phyloP scores from a whole-genome alignment of 345 rosid species.

The Eucalyptus melliodora region DNA sequence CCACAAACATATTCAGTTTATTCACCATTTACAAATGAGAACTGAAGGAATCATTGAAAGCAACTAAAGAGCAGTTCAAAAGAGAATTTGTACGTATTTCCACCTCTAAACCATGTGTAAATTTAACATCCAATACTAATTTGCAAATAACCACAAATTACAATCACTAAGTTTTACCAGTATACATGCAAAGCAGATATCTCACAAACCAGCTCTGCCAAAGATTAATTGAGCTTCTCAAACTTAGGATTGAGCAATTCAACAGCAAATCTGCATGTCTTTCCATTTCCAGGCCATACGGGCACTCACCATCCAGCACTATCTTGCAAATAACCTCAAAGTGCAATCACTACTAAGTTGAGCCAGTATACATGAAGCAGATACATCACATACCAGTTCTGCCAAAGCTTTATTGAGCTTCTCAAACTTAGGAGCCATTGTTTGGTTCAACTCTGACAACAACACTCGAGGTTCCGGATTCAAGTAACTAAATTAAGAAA shows the following conservation, averaged over 20 bases:
- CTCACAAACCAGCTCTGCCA: slow-evolving; percentile 53
- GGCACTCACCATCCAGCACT: neutral
- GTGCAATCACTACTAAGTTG: neutral
- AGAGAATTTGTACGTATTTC: neutral
- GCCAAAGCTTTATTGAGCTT: slow-evolving; percentile 74
- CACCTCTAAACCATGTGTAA: neutral
- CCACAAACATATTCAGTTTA: neutral
- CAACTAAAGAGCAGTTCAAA: neutral
- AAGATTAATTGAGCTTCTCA: slow-evolving; percentile 63
- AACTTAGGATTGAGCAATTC: slow-evolving; percentile 25
- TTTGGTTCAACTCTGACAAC: slow-evolving; percentile 62
- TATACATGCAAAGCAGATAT: neutral
- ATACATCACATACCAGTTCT: slow-evolving; percentile 41
- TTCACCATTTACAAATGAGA: neutral
- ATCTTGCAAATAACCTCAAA: neutral
- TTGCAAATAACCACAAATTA: neutral
- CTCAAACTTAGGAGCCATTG: slow-evolving; percentile 72
- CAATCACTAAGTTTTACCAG: neutral
- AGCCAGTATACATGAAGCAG: neutral
- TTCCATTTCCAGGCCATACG: neutral
- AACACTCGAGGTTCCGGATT: slow-evolving; percentile 60
- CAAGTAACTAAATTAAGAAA: slow-evolving; percentile 43
- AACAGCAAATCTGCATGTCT: neutral
- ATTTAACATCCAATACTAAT: neutral
- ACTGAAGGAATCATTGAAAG: neutral